These are phyloP conservation scores for Rhodamnia argentea DNA, from an alignment of 345 rosid genomes.

Conservation along the genomic window DNA sequence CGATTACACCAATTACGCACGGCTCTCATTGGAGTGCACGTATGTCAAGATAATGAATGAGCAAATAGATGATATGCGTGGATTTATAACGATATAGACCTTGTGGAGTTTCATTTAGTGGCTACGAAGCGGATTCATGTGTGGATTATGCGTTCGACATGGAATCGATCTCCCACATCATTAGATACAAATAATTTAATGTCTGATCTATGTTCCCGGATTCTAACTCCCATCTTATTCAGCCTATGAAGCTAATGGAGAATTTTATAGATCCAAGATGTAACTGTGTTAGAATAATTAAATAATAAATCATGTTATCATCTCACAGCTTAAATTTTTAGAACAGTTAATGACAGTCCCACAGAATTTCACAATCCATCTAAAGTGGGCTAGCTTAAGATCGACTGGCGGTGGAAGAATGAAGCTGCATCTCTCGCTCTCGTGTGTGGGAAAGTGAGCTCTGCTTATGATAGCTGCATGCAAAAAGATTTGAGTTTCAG, in stretches of 20 bases:
- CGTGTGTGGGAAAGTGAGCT: background rate
- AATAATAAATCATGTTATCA: no score
- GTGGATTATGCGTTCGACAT: background rate
- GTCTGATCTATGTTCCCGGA: fast-evolving
- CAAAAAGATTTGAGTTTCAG: background rate
- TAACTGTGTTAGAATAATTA: background rate
- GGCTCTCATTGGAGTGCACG: background rate
- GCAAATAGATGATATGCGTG: background rate
- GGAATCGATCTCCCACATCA: background rate
- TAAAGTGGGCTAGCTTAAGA: background rate
- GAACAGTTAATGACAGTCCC: no score
- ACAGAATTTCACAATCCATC: background rate
- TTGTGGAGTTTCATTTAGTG: background rate
- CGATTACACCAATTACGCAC: background rate
- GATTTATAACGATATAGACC: background rate
- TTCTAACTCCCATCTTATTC: background rate
- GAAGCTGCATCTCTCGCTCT: background rate
- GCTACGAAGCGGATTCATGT: background rate
- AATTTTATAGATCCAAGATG: background rate
- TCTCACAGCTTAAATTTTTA: no score
- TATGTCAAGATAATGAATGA: background rate
- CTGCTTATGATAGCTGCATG: background rate
- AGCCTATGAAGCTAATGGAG: background rate
- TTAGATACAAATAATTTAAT: background rate
- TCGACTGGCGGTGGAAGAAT: background rate